Base-by-base conservation (phyloP, 2,329 filamentous ascomycete species). In the Thelonectria blattea region DNA sequence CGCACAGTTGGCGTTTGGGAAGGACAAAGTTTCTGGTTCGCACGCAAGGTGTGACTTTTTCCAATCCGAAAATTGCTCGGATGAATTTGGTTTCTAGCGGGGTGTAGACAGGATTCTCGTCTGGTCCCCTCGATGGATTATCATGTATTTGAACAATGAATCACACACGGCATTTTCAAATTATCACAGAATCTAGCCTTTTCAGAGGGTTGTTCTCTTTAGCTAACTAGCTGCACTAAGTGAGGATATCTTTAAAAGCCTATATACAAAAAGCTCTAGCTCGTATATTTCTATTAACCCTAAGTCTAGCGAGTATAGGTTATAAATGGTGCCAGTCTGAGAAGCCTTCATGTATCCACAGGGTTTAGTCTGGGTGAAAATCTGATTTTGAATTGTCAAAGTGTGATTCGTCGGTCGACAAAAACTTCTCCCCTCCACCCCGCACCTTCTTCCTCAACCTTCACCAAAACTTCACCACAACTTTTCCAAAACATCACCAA, bases 1-100 rank as follows among this genome's bases (percentile, higher is more conserved):
- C 68, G 65, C 67, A 69, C 61, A 65, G 67, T 71, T 71, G 68
- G 68, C 68, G 68, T 71, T 71, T 67, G 56, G 68, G 68, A 68
- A 68, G 63, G 65, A 60, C 64, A 70, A 62, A 67, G 60, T 68
- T 68, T 69, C 61, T 69, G 60, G 65, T 63, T 70, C 61, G 56
- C 65, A 65, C 65, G 60, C 60, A 67, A 39, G 56, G 58, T 60
- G 53, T 56, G 60, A 56, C 46, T 65, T 67, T 56, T 69, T 68
- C 67, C 65, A 59, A 62, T 64, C 65, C 63, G 66, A 49, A 60
- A 63, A 46, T 52, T 56, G 41, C 20, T 66, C 65, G 52, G 61
- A 66, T 58, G 60, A 61, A 63, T 45, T 65, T 70, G 62, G 59
- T 66, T 67, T 66, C 58, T 59, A 52, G 42, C 17, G 43, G 34